Evolutionary conservation across 371 early-diverging fungal genomes (phyloP).

Genomic region (Rhizopus delemar): DNA sequence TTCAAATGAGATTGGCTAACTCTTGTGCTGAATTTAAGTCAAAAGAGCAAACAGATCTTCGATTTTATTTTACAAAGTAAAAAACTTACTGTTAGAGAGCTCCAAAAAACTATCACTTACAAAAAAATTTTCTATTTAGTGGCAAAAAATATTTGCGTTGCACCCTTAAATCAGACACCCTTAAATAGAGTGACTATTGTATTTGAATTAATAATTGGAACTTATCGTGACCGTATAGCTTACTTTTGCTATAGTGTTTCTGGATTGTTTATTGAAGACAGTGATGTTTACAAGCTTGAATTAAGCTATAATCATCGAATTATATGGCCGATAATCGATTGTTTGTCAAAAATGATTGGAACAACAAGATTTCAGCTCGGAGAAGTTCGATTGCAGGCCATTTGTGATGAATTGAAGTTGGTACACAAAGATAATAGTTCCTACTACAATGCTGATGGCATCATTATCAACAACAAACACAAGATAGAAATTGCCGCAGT

Average conservation of each 20-base stretch:
- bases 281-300: constrained; percentile 17
- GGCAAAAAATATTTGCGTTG: too few species aligned
- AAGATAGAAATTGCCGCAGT: constrained; percentile 10
- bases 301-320: constrained; percentile 14
- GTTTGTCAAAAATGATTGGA: constrained; percentile 15
- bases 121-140: too few species aligned
- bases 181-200: too few species aligned
- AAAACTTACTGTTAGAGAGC: too few species aligned
- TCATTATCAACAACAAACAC: constrained; percentile 13
- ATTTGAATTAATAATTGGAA: constrained; percentile 16
- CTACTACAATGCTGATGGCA: constrained; percentile 12
- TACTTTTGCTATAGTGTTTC: constrained; percentile 14
- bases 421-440: constrained; percentile 6
- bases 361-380: constrained; percentile 14
- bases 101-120: too few species aligned
- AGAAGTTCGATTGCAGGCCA: constrained; percentile 13
- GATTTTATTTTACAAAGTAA: too few species aligned
- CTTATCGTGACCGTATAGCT: constrained; percentile 15
- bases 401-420: constrained; percentile 8
- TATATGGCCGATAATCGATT: constrained; percentile 17
- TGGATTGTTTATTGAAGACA: constrained; percentile 16
- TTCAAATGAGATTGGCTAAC: too few species aligned
- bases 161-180: too few species aligned
- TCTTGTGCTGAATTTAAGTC: too few species aligned
- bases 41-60: too few species aligned